Evolutionary conservation across 177 flowering plant genomes (phyloP), one percentile per base, ranked within the genome.

Genomic region (Vitis hybrid): DNA sequence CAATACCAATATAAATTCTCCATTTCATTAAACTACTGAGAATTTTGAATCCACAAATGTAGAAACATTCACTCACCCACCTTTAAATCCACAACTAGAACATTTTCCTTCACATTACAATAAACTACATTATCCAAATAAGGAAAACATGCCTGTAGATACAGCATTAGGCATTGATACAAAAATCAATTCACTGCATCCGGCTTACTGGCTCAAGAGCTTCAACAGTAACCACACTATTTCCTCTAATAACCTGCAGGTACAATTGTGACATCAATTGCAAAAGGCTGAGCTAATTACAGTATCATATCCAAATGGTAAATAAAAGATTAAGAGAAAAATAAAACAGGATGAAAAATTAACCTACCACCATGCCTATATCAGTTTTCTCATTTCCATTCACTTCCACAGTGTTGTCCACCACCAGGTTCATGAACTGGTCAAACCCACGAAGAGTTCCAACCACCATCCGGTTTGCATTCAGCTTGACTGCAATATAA

Each of bases 371-470:
- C 96, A 89, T 92, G 77, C 96, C 97, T 33, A 91, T 92, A 3
- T 92, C 97, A 74, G 70, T 89, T 77, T 77, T 85, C 73, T 92
- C 94, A 67, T 85, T 85, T 47, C 96, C 94, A 66, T 87, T 88
- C 59, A 88, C 81, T 68, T 89, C 94, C 24, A 89, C 79, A 12
- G 96, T 92, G 80, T 89, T 91, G 81, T 92, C 97, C 22, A 90
- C 65, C 76, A 92, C 97, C 72, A 91, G 75, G 78, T 92, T 92
- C 98, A 93, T 93, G 64, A 93, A 93, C 82, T 93, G 98, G 74
- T 91, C 97, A 79, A 90, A 93, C n/a, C 98, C 97, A 67, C 98
- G 91, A 55, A 93, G 90, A 0, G 92, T 93, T 38, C 98, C 98
- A 73, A 89, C 86, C 59, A 90, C 89, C 79, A 85, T 82, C 65